Base-by-base conservation (phyloP, 2,329 filamentous ascomycete genomes). In the Alternaria longipes region DNA sequence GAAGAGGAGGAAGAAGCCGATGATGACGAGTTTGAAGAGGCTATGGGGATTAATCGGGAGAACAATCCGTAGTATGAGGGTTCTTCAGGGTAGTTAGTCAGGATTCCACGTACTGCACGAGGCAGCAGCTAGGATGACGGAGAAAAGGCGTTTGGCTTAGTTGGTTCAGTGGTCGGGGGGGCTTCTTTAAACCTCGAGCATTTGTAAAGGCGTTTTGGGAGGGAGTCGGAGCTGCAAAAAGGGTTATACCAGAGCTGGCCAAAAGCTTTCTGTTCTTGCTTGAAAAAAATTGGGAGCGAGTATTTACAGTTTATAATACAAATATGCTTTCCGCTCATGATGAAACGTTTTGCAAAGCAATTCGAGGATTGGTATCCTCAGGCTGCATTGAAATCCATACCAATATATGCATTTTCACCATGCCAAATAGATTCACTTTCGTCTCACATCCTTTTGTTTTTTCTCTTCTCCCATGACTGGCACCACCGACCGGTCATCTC, bases 21-120 rank as follows among this genome's bases (percentile, higher is more conserved):
- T 68, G 78, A 82, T 57, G 79, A 82, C 66, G 79, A 82, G 56
- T 83, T 83, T 69, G 80, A 78, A 64, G 75, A 77, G 60, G 77
- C 74, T 5, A 78, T 79, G 76, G 77, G 77, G 4, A 46, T 61
- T 12, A 56, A 44, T 9, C 28, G 38, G 34, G 56, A 58, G 41
- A 53, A 26, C 6, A 53, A 24, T 2, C 3, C 6, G 16, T 38
- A n/a, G 34, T 3, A n/a, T 8, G 34, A 1, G 16, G 12, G 7
- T n/a, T 38, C 16, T 36, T 36, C 34, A n/a, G 16, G 28, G 28
- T 8, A 30, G 28, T 30, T 30, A n/a, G 16, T 14, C 2, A n/a
- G 34, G 34, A 36, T 6, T 36, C 16, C 16, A 5, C 16, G 16
- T 5, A 38, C 16, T 38, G 16, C 8, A n/a, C 34, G 16, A 6